A percentile compares a stretch with the other conserved stretches of the same genome.
Evolutionary conservation across 2,329 filamentous ascomycete species (phyloP).

Genomic region (Penicillium thymicola): DNA sequence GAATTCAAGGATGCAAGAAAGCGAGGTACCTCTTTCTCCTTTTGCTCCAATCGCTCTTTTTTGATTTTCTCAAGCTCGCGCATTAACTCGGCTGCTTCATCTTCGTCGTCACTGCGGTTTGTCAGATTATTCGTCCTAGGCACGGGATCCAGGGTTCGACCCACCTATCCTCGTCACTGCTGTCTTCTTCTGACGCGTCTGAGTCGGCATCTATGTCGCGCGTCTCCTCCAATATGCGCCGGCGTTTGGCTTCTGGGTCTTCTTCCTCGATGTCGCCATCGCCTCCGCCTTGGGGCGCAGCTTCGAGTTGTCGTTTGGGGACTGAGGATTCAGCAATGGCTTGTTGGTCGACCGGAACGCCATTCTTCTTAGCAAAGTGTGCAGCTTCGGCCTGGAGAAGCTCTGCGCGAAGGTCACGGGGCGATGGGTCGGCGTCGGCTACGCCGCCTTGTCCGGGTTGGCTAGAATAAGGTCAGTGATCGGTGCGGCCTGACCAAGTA

Average conservation of each 20-base stretch:
- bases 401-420: conserved; percentile 81
- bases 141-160: background rate
- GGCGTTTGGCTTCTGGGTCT: conserved; percentile 75
- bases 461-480: conserved; percentile 40
- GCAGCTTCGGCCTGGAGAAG: conserved; percentile 83
- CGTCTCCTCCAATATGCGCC: conserved; percentile 82
- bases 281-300: conserved; percentile 37
- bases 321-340: conserved; percentile 37
- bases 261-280: conserved; percentile 50
- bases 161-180: conserved; percentile 60
- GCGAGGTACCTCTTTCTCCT: conserved; percentile 63
- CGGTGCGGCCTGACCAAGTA: background rate
- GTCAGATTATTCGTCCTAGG: conserved; percentile 23
- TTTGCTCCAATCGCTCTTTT: conserved; percentile 75
- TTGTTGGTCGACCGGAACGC: conserved; percentile 52
- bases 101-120: conserved; percentile 61
- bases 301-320: conserved; percentile 64
- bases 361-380: conserved; percentile 81
- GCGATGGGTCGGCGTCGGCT: conserved; percentile 57
- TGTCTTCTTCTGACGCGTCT: conserved; percentile 59
- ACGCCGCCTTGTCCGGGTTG: conserved; percentile 87
- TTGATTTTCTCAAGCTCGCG: conserved; percentile 93
- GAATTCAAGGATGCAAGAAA: background rate
- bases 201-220: conserved; percentile 82
- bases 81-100: conserved; percentile 84